Evolutionary conservation across 257 asterid genomes (phyloP), one percentile per base, ranked within the genome.

Genomic region (Ocimum tenuiflorum): DNA sequence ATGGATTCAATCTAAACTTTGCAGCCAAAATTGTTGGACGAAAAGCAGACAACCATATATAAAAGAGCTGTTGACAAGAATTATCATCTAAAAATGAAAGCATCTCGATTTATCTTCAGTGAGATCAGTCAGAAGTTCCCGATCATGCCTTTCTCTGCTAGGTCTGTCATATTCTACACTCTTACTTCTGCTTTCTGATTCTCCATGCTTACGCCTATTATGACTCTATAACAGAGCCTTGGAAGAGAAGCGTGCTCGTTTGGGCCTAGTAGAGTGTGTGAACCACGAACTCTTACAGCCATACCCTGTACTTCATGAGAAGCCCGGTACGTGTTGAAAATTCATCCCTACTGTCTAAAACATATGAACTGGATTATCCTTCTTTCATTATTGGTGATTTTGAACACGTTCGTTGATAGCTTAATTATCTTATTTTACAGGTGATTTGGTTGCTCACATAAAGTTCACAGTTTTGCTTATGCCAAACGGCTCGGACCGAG

Each of bases 271-370:
- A 8, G 98, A 91, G 77, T 91, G 96, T 72, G 91, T 91, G 48
- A 85, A 84, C 74, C 98, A 91, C 7, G 96, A 91, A 29, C 95
- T 91, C n/a, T 47, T 89, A 75, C 96, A 91, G 75, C 98, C 98
- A 14, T 91, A 91, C 69, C 96, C 96, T 13, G 98, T 91, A 66
- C 91, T 89, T 64, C 92, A 91, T 3, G 98, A 91, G 80, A 91
- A 85, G 75, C 96, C 96, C 52, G 98, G 98, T 89, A 70, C 31
- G 79, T 8, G 45, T 38, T 38, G 42, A 27, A 31, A 31, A 9
- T 8, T 11, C 45, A 1, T 38, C 45, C 12, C 1, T 9, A 8
- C 7, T 38, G 59, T 57, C 14, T 27, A 27, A 27, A 27, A 1
- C 4, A 2, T 27, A 27, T 1, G 31, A n/a, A n/a, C n/a, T n/a